phyloP scores from a whole-genome alignment of 768 basidiomycete species.

The Boletus eberwhitei region DNA sequence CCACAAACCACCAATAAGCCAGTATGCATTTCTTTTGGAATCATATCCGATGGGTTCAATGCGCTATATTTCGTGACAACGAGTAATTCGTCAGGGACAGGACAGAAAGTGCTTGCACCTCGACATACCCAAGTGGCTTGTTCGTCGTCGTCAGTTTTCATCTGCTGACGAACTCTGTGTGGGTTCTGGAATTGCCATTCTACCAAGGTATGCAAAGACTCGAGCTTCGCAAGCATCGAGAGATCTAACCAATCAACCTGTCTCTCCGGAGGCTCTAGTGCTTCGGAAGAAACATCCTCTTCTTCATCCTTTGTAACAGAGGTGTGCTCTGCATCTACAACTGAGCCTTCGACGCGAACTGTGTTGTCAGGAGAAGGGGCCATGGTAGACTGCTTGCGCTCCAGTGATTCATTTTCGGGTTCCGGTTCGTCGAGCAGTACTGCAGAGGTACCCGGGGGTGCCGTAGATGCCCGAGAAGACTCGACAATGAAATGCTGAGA shows the following conservation, averaged over 20 bases:
- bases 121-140: slow-evolving; percentile 69
- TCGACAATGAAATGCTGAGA: slow-evolving; percentile 22
- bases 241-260: slow-evolving; percentile 69
- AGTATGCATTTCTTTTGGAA: slow-evolving; percentile 73
- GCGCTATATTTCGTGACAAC: slow-evolving; percentile 45
- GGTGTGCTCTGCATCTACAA: neutral
- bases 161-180: slow-evolving; percentile 59
- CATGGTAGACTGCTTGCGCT: slow-evolving; percentile 2
- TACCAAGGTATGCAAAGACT: slow-evolving; percentile 65
- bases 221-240: slow-evolving; percentile 67
- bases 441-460: slow-evolving; percentile 15
- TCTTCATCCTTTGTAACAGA: slow-evolving; percentile 21
- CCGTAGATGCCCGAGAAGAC: slow-evolving; percentile 30
- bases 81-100: neutral
- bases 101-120: neutral
- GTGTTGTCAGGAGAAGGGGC: slow-evolving; percentile 4
- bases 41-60: slow-evolving; percentile 86
- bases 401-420: slow-evolving; percentile 12
- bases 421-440: slow-evolving; percentile 5
- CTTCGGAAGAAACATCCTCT: slow-evolving; percentile 16
- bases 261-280: slow-evolving; percentile 32
- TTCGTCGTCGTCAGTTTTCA: slow-evolving; percentile 82
- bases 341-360: neutral
- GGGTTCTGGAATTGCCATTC: slow-evolving; percentile 91
- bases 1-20: slow-evolving; percentile 72